A percentile compares a stretch with the other conserved stretches of the same genome.
phyloP scores from a whole-genome alignment of 1,284 basidiomycete genomes.

The Cryptococcus depauperatus region DNA sequence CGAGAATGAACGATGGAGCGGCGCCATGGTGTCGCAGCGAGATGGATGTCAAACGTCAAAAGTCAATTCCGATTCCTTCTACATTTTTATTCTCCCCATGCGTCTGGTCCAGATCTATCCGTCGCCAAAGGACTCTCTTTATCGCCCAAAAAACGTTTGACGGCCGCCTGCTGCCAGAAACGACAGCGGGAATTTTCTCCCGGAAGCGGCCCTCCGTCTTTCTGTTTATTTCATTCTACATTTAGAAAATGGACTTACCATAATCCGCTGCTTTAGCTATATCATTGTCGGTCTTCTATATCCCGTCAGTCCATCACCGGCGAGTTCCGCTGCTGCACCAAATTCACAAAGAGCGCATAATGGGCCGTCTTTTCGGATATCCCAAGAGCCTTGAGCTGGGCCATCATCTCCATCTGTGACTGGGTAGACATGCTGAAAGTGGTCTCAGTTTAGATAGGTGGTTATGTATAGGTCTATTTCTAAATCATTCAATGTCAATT shows the following conservation, averaged over 20 bases:
- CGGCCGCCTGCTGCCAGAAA: no score
- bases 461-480: no score
- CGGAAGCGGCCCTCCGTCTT: no score
- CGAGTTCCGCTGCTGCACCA: not conserved
- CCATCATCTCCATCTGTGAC: conserved; percentile 21
- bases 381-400: conserved; percentile 33
- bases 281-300: conserved; percentile 36
- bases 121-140: not conserved
- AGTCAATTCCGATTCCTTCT: not conserved
- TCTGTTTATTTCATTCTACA: no score
- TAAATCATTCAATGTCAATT: no score
- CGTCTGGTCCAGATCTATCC: not conserved
- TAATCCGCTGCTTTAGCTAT: conserved; percentile 37
- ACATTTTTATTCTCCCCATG: not conserved
- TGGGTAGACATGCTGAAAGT: conserved; percentile 7
- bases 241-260: conserved; percentile 34
- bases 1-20: conserved; percentile 38
- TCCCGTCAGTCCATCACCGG: not conserved
- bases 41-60: conserved; percentile 1
- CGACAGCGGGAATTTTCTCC: no score
- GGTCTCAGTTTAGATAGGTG: no score
- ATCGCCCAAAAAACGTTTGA: no score
- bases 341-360: conserved; percentile 36
- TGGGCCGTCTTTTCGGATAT: conserved; percentile 37
- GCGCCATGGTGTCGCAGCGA: conserved; percentile 25